Evolutionary conservation across 768 basidiomycete species (phyloP), one percentile per base, ranked within the genome.

Genomic region (Pleurotus salmoneostramineus): DNA sequence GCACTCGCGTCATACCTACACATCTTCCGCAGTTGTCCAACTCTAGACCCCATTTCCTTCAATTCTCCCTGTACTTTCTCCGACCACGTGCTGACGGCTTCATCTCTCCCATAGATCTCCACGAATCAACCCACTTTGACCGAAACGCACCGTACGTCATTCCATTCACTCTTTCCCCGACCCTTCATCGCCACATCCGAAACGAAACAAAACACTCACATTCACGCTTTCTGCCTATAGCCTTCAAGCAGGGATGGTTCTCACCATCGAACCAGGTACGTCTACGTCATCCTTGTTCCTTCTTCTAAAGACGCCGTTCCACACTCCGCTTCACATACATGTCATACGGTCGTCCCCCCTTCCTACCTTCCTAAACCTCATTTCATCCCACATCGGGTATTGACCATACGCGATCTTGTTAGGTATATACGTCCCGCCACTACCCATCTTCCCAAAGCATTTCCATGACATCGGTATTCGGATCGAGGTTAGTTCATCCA

Each of bases 381-480:
- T 42, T n/a, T 1, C n/a, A 8, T 42, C 40, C 40, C 8, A 42
- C n/a, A 1, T 11, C 31, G 48, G 14, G 21, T 50, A 50, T 14
- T 42, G 40, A n/a, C n/a, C 48, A 27, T 32, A 50, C n/a, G 5
- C n/a, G 12, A 35, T 12, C 36, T 12, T 27, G 17, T 3, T 36
- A 82, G 94, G 91, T 1, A 80, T 96, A 34, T 98, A 97, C 66
- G 92, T 99, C 40, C 97, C 96, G 3, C 84, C 88, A 1, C 78
- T 81, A 5, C 66, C 85, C 2, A 75, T 83, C 46, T 98, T 92
- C 70, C 97, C 96, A 2, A 88, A 83, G 62, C 83, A 83, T 52
- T 98, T 94, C 71, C 95, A 96, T 63, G 89, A 93, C 61, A 82
- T 97, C 32, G 94, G 92, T 5, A 87, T 98, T 59, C 85, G 96